Conservation (phyloP, 768 basidiomycete species). For the Leccinum incarnatum region DNA sequence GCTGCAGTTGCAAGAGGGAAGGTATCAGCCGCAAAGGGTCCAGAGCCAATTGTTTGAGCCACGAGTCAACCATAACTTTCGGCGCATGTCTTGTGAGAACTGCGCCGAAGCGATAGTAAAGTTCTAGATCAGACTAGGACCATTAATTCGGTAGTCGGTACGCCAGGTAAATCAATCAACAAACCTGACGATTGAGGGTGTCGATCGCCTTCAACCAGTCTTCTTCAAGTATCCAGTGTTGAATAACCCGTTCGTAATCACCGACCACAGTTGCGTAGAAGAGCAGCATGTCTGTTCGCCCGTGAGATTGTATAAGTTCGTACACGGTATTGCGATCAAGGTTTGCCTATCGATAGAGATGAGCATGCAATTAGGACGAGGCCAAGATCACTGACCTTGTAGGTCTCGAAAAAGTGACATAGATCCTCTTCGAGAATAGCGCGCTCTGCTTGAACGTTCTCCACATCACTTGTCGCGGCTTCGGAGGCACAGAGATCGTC, state of each 20-base stretch:
- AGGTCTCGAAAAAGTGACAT: slow-evolving; percentile 88
- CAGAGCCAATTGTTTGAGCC: slow-evolving; percentile 78
- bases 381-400: slow-evolving; percentile 58
- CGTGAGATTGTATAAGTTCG: slow-evolving; percentile 91
- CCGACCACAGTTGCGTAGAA: slow-evolving; percentile 82
- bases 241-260: slow-evolving; percentile 81
- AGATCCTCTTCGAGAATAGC: slow-evolving; percentile 89
- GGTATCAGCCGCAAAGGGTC: slow-evolving; percentile 87
- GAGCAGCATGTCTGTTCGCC: slow-evolving; percentile 88
- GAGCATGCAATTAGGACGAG: background rate
- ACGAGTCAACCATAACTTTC: slow-evolving; percentile 88
- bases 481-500: slow-evolving; percentile 94
- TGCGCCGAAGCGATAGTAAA: slow-evolving; percentile 92
- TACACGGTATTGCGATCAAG: slow-evolving; percentile 84
- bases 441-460: slow-evolving; percentile 79
- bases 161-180: slow-evolving; percentile 3
- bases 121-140: slow-evolving; percentile 69
- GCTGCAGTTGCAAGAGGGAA: slow-evolving; percentile 79
- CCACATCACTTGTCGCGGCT: slow-evolving; percentile 73
- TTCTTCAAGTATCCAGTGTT: slow-evolving; percentile 91
- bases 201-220: slow-evolving; percentile 90
- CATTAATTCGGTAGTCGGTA: slow-evolving; percentile 1
- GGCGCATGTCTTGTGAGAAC: slow-evolving; percentile 84
- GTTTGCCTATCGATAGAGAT: slow-evolving; percentile 54
- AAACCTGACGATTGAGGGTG: slow-evolving; percentile 84